Evolutionary conservation across 2,329 filamentous ascomycete species (phyloP), one percentile per base, ranked within the genome.

Genomic region (Talaromyces verruculosus): DNA sequence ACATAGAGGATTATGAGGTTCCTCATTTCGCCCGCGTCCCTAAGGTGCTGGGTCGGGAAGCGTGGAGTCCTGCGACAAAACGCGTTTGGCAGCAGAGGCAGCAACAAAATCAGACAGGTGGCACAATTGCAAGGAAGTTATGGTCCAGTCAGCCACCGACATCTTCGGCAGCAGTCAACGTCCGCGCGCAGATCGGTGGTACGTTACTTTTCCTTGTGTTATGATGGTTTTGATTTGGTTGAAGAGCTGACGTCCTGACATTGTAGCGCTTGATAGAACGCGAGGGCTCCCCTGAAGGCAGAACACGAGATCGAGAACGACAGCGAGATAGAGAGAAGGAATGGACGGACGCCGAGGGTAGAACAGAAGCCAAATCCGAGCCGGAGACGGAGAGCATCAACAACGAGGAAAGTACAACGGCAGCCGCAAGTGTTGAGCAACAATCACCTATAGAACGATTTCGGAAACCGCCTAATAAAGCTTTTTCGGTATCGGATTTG

Each of bases 401-500:
- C n/a, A 57, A 57, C 71, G 71, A 71, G 73, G 75, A 63, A 71
- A 72, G 45, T 69, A 72, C 41, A 64, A 71, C 49, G 65, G 64
- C 67, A 68, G 72, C 19, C 72, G 75, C 59, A 69, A 67, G n/a
- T 6, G 22, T 7, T 2, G 33, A 55, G 28, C 17, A 62, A 22
- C 80, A 84, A 67, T 83, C 88, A 8, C 93, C 93, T 0, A 80
- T 97, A 1, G 85, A 92, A 68, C 87, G 90, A 39, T 97, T 96
- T 72, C 89, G 93, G 43, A 88, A 87, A 0, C 88, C 85, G 65
- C 92, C 92, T 0, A 89, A 85, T 73, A 94, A 92, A 74, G 88
- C 91, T 0, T 84, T 98, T 7, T 92, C 91, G 0, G 95, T 98
- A 0, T 93, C 91, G 2, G 95, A 99, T 76, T 80, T 98, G 28